Conservation (phyloP, 495 filamentous ascomycete species). For the Baudoinia panamericana region DNA sequence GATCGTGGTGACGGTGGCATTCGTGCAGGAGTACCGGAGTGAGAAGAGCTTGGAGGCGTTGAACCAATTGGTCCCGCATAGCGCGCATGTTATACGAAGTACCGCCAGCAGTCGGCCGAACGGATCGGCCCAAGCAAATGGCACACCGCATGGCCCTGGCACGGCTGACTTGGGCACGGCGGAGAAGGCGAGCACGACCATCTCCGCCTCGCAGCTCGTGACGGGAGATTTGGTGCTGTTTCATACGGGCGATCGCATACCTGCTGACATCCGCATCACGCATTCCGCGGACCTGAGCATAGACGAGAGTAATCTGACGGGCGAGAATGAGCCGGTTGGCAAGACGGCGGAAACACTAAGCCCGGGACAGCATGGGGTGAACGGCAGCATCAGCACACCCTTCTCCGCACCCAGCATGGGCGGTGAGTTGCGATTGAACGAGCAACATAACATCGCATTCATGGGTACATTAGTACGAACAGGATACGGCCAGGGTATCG, state of each 20-base stretch:
- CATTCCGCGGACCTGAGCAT: constrained; percentile 76
- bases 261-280: constrained; percentile 91
- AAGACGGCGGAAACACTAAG: constrained; percentile 55
- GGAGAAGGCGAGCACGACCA: constrained; percentile 63
- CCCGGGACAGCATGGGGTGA: constrained; percentile 6
- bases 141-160: constrained; percentile 11
- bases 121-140: constrained; percentile 22
- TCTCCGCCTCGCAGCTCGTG: constrained; percentile 75
- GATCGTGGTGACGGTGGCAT: constrained; percentile 92
- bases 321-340: constrained; percentile 83
- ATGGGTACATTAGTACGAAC: constrained; percentile 96
- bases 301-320: constrained; percentile 94
- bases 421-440: constrained; percentile 49
- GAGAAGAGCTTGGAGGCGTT: constrained; percentile 95
- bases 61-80: constrained; percentile 84
- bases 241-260: constrained; percentile 89
- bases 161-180: constrained; percentile 29
- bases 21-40: constrained; percentile 93
- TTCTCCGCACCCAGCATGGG: constrained; percentile 42
- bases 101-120: constrained; percentile 14
- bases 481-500: constrained; percentile 89
- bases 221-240: constrained; percentile 87
- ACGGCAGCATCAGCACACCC: constrained; percentile 43
- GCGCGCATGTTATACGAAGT: constrained; percentile 71
- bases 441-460: constrained; percentile 79